Percentiles rank a stretch among this genome's conserved stretches.
phyloP scores from a whole-genome alignment of 805 yeast genomes.

The Wickerhamiella slavikovae region DNA sequence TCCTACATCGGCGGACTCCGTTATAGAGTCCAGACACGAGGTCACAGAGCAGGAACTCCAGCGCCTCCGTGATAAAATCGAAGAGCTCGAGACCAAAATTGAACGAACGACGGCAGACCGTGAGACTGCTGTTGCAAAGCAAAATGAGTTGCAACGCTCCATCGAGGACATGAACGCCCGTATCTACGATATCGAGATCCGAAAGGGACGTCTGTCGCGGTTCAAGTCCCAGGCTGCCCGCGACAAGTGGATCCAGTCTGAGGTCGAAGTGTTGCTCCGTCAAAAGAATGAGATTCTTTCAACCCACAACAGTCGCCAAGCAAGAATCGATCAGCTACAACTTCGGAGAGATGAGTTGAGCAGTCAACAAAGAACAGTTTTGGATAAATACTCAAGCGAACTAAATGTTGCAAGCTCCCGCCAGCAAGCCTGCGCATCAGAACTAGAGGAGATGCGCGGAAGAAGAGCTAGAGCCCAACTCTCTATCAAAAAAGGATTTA shows the following conservation, averaged over 20 bases:
- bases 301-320: no score
- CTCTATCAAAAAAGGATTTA: no score
- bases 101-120: neutral
- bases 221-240: conserved; percentile 38
- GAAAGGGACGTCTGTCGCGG: conserved; percentile 46
- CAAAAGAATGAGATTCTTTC: no score
- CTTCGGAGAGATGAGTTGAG: no score
- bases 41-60: conserved; percentile 50
- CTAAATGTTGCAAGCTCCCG: no score
- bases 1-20: conserved; percentile 47
- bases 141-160: conserved; percentile 1
- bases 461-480: no score
- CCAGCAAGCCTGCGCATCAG: no score
- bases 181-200: conserved; percentile 29
- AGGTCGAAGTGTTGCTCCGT: neutral
- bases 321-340: no score
- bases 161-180: conserved; percentile 11
- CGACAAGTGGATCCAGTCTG: conserved; percentile 37
- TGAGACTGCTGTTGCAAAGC: conserved; percentile 1
- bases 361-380: no score
- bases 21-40: conserved; percentile 42
- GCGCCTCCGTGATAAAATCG: conserved; percentile 1
- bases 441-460: no score
- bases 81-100: neutral
- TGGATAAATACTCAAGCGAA: no score